A percentile compares a stretch with the other conserved stretches of the same genome.
These are phyloP conservation scores for Colletotrichum gigasporum DNA, from an alignment of 2,329 filamentous ascomycete species.

Conservation along the genomic window DNA sequence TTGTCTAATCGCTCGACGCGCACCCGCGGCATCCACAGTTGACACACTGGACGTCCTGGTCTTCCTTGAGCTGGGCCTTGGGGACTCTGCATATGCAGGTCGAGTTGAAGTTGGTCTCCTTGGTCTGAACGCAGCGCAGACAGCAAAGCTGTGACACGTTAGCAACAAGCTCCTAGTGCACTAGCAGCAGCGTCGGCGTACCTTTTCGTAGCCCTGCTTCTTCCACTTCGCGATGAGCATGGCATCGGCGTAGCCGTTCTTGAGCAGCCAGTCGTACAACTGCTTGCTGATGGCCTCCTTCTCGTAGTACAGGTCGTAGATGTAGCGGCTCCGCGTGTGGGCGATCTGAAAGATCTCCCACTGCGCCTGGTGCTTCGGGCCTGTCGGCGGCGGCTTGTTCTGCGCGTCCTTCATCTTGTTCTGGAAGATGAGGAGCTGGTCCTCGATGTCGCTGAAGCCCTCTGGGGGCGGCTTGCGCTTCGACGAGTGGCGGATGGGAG, in stretches of 20 bases:
- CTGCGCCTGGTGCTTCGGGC: constrained; percentile 84
- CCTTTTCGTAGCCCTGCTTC: constrained; percentile 99
- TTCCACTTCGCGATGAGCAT: constrained; percentile 99
- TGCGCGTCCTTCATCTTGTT: constrained; percentile 97
- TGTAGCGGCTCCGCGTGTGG: constrained; percentile 90
- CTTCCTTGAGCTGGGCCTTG: constrained; percentile 87
- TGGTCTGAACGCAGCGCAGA: constrained; percentile 96
- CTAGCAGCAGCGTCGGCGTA: constrained; percentile 47
- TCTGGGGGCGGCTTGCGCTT: constrained; percentile 86
- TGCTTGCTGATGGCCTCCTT: constrained; percentile 94
- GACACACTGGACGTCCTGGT: constrained; percentile 91
- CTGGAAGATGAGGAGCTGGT: constrained; percentile 83
- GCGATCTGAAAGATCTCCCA: constrained; percentile 99
- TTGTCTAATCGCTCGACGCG: constrained; percentile 77
- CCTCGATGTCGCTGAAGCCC: constrained; percentile 88
- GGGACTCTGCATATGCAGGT: constrained; percentile 98
- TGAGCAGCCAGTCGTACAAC: constrained; percentile 95
- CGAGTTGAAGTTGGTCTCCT: constrained; percentile 98
- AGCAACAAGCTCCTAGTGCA: constrained; percentile 36
- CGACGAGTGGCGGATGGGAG: constrained; percentile 77
- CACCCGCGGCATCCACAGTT: constrained; percentile 95
- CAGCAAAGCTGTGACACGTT: constrained; percentile 77
- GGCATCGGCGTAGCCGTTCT: constrained; percentile 95
- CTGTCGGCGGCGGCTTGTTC: constrained; percentile 84
- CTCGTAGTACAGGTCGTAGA: constrained; percentile 98